phyloP scores from a whole-genome alignment of 2,329 filamentous ascomycete species.

The Graphium sp. region DNA sequence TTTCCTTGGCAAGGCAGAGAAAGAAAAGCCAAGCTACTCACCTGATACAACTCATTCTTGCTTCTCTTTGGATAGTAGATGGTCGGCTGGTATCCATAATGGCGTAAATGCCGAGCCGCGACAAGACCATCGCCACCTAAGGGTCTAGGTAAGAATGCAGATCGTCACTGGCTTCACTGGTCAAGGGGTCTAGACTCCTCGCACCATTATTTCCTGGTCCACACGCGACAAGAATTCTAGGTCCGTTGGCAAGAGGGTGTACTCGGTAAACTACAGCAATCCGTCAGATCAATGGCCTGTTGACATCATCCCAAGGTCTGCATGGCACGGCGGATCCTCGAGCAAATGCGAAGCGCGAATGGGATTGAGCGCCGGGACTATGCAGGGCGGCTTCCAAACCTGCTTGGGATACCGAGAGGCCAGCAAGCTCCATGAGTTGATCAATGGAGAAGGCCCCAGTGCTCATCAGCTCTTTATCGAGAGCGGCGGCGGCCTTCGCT shows the following conservation, averaged over 20 bases:
- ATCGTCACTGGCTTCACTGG: too few species aligned
- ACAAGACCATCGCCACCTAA: slow-evolving; percentile 86
- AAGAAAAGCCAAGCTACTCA: slow-evolving; percentile 17
- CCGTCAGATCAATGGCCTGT: too few species aligned
- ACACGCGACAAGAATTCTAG: slow-evolving; percentile 70
- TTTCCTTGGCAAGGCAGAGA: too few species aligned
- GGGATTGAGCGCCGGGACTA: too few species aligned
- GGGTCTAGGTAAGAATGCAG: slow-evolving; percentile 1
- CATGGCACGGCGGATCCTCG: too few species aligned
- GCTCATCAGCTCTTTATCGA: slow-evolving; percentile 91
- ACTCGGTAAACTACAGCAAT: slow-evolving; percentile 54
- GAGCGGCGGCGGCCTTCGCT: slow-evolving; percentile 70
- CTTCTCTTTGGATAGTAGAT: slow-evolving; percentile 88
- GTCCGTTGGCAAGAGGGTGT: slow-evolving; percentile 58
- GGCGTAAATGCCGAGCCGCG: slow-evolving; percentile 75
- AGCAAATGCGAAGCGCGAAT: too few species aligned
- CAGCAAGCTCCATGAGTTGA: slow-evolving; percentile 93
- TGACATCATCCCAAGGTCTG: too few species aligned
- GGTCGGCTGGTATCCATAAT: slow-evolving; percentile 80
- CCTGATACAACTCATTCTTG: slow-evolving; percentile 80
- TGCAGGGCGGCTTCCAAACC: too few species aligned
- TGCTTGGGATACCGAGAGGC: slow-evolving; percentile 81
- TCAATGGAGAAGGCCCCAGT: slow-evolving; percentile 79
- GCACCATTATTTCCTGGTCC: slow-evolving; percentile 68
- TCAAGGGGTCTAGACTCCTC: too few species aligned